phyloP scores from a whole-genome alignment of 306 rosid species.

The Geum urbanum region DNA sequence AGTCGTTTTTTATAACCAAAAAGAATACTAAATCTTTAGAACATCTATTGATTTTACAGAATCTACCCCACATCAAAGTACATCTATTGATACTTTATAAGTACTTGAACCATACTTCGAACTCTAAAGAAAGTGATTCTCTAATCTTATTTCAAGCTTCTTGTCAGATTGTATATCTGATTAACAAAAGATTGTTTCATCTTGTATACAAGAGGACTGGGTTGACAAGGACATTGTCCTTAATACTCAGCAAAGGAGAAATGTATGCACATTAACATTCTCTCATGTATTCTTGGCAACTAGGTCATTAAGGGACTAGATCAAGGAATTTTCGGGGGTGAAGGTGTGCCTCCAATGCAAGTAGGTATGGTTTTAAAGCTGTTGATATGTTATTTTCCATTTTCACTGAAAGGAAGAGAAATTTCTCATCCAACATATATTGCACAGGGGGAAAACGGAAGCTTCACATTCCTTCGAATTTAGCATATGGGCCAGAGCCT shows the following conservation, averaged over 20 bases:
- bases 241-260: neutral
- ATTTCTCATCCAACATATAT: slow-evolving; percentile 14
- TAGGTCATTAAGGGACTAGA: slow-evolving; percentile 83
- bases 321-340: slow-evolving; percentile 94
- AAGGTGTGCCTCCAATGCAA: slow-evolving; percentile 93
- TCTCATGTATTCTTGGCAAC: slow-evolving; percentile 5
- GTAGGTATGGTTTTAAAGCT: slow-evolving; percentile 47
- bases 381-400: slow-evolving; percentile 10
- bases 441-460: slow-evolving; percentile 79
- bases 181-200: neutral
- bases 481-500: slow-evolving; percentile 98
- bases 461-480: slow-evolving; percentile 73
- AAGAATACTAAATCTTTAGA: neutral
- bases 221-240: neutral
- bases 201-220: neutral
- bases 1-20: neutral
- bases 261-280: slow-evolving; percentile 13
- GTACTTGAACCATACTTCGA: neutral
- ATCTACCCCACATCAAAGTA: slow-evolving; percentile 5
- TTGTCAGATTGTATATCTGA: neutral
- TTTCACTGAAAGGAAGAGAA: neutral
- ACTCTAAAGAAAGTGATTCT: neutral
- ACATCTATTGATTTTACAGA: neutral
- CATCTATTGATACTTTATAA: neutral
- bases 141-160: neutral